phyloP scores from a whole-genome alignment of 2,329 filamentous ascomycete species.

The Botrytis pseudocinerea region DNA sequence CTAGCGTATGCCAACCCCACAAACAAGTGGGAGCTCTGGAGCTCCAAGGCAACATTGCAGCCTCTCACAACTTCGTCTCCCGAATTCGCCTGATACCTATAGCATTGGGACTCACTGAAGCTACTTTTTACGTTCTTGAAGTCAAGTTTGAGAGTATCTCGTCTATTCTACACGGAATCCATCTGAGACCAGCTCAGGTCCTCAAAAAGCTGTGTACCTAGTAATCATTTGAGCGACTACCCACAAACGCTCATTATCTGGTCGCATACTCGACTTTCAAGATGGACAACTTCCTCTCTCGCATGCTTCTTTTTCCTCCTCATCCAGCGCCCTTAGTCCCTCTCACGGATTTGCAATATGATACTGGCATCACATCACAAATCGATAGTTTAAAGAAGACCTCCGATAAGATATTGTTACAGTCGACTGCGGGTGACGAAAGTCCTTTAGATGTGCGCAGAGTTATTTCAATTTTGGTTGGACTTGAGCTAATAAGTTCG shows the following conservation, averaged over 20 bases:
- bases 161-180: background rate
- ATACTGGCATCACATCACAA: constrained; percentile 45
- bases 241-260: constrained; percentile 1
- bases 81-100: background rate
- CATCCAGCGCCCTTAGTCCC: constrained; percentile 41
- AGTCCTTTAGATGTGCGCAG: constrained; percentile 43
- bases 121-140: background rate
- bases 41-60: constrained; percentile 21
- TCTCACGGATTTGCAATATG: constrained; percentile 46
- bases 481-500: constrained; percentile 24
- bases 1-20: background rate
- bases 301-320: constrained; percentile 45
- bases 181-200: background rate
- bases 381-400: constrained; percentile 44
- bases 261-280: constrained; percentile 18
- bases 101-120: background rate
- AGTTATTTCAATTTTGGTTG: background rate
- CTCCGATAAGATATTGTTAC: constrained; percentile 40
- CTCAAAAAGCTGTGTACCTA: background rate
- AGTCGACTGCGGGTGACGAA: constrained; percentile 40
- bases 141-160: background rate
- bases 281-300: constrained; percentile 43
- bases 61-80: constrained; percentile 3
- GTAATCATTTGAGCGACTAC: background rate
- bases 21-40: constrained; percentile 3